phyloP scores from a whole-genome alignment of 2,329 filamentous ascomycete species.

The Fusarium nurragi region DNA sequence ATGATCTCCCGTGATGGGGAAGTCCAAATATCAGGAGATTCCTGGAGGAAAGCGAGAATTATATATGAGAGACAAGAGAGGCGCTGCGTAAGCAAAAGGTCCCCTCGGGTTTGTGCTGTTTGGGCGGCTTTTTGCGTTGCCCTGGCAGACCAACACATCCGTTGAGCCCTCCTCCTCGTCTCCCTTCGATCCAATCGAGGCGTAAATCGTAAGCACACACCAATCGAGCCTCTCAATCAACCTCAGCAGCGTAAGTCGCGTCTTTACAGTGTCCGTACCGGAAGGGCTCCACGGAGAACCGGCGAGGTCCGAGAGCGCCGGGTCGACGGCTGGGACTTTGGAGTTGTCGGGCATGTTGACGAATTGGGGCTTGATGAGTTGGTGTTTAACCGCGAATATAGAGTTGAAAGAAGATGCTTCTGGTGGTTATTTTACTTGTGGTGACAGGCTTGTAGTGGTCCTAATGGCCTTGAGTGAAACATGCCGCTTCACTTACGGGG shows the following conservation, averaged over 20 bases:
- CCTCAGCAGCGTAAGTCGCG: neutral
- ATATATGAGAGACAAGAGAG: neutral
- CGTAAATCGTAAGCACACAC: conserved; percentile 15
- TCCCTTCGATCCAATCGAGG: conserved; percentile 2
- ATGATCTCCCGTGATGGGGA: no score
- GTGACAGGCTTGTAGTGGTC: neutral
- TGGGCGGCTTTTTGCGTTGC: no score
- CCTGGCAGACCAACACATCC: conserved; percentile 24
- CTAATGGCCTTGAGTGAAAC: neutral
- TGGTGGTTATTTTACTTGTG: neutral
- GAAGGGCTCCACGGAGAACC: conserved; percentile 7
- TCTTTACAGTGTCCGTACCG: neutral
- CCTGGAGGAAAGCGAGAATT: neutral
- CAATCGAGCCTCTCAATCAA: conserved; percentile 4
- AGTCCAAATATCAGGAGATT: no score
- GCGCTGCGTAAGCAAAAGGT: no score
- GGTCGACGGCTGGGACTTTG: neutral
- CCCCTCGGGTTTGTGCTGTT: no score
- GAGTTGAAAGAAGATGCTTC: neutral
- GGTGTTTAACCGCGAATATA: neutral
- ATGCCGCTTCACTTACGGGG: neutral
- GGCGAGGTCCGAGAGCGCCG: neutral
- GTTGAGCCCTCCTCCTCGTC: neutral
- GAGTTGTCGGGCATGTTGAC: neutral
- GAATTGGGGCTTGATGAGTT: no score